Percentiles rank a stretch among this genome's conserved stretches.
phyloP scores from a whole-genome alignment of 495 filamentous ascomycete genomes.

The Penicillium waksmanii region DNA sequence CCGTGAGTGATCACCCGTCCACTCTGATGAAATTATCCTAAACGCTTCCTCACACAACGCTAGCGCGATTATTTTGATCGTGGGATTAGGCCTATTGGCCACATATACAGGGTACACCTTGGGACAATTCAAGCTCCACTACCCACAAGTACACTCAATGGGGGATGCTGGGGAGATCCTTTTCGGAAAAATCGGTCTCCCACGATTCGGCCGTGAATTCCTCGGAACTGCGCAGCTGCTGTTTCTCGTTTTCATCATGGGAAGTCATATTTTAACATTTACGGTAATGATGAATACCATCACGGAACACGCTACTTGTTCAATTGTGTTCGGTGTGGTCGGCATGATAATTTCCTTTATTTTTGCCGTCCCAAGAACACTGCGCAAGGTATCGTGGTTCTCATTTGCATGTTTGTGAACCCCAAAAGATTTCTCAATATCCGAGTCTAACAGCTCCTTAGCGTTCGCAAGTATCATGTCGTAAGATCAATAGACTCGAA shows the following conservation, averaged over 20 bases:
- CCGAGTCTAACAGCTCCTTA: neutral
- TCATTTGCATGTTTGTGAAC: slow-evolving; percentile 53
- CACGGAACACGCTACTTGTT: slow-evolving; percentile 62
- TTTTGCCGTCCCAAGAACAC: slow-evolving; percentile 62
- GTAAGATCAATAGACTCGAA: neutral
- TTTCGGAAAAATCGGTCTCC: slow-evolving; percentile 56
- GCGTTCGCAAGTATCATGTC: slow-evolving; percentile 7
- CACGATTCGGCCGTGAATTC: slow-evolving; percentile 59
- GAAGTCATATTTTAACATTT: slow-evolving; percentile 68
- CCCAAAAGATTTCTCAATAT: neutral
- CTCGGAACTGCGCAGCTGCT: slow-evolving; percentile 60
- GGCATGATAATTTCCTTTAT: slow-evolving; percentile 63
- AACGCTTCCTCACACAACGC: neutral
- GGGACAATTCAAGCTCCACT: slow-evolving; percentile 31
- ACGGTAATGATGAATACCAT: slow-evolving; percentile 65
- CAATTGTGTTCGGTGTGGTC: slow-evolving; percentile 63
- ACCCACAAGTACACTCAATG: slow-evolving; percentile 60
- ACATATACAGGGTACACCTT: slow-evolving; percentile 43
- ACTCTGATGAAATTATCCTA: neutral
- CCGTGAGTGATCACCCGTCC: slow-evolving; percentile 18
- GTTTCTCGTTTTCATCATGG: slow-evolving; percentile 73
- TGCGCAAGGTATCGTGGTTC: slow-evolving; percentile 56
- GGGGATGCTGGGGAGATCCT: slow-evolving; percentile 68
- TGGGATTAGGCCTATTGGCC: slow-evolving; percentile 62
- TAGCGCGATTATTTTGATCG: slow-evolving; percentile 51